These are phyloP conservation scores for Exserohilum rostratum DNA, from an alignment of 2,329 filamentous ascomycete genomes.

Conservation along the genomic window DNA sequence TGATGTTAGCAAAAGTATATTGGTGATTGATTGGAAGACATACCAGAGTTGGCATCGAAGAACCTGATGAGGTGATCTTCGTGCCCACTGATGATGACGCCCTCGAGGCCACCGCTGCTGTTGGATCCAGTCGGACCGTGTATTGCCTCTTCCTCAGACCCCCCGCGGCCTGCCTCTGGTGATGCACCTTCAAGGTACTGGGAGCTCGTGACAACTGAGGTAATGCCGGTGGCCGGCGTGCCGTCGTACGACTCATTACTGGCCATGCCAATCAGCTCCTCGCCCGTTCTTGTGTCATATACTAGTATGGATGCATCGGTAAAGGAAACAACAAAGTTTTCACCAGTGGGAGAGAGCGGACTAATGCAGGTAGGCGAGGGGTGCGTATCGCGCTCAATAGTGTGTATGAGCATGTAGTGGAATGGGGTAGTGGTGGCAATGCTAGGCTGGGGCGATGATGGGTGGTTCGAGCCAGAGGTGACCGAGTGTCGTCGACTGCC, in stretches of 20 bases:
- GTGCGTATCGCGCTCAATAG: constrained; percentile 72
- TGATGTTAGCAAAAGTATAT: constrained; percentile 6
- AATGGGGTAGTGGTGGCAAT: constrained; percentile 86
- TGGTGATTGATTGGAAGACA: constrained; percentile 49
- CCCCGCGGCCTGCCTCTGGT: constrained; percentile 65
- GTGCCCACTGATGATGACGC: constrained; percentile 93
- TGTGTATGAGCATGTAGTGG: constrained; percentile 84
- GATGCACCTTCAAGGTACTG: constrained; percentile 72
- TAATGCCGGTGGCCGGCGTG: constrained; percentile 81
- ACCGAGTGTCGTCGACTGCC: constrained; percentile 89
- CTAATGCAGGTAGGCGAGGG: constrained; percentile 90
- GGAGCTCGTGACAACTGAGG: constrained; percentile 87
- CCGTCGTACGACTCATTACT: constrained; percentile 93
- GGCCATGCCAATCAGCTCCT: constrained; percentile 91
- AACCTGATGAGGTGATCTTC: constrained; percentile 96
- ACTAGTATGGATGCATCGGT: constrained; percentile 88
- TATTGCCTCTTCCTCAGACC: constrained; percentile 75
- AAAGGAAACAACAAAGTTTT: constrained; percentile 92
- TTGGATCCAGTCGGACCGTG: constrained; percentile 84
- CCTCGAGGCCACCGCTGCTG: constrained; percentile 76
- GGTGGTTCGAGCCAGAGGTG: constrained; percentile 90
- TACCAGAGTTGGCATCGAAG: constrained; percentile 99
- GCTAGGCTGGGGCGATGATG: constrained; percentile 86
- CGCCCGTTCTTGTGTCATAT: constrained; percentile 89
- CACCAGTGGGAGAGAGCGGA: constrained; percentile 80